phyloP scores from a whole-genome alignment of 768 basidiomycete species.

The Myochromella boudieri region DNA sequence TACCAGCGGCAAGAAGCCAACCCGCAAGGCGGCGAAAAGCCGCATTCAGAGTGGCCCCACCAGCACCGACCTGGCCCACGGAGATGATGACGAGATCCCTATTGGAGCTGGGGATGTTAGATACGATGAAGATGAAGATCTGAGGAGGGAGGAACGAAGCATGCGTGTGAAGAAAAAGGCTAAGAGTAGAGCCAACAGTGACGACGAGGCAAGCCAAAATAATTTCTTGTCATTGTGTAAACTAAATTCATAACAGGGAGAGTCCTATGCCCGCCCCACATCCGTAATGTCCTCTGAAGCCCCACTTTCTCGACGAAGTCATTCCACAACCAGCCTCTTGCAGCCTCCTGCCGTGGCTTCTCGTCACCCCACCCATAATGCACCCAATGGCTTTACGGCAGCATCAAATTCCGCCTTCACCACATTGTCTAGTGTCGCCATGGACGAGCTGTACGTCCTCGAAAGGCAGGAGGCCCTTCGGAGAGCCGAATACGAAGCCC shows the following conservation, averaged over 20 bases:
- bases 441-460: constrained; percentile 87
- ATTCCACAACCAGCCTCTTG: constrained; percentile 19
- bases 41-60: constrained; percentile 5
- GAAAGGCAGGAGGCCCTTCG: constrained; percentile 84
- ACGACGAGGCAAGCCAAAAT: constrained; percentile 75
- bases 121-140: constrained; percentile 9
- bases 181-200: constrained; percentile 74
- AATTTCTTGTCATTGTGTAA: constrained; percentile 8
- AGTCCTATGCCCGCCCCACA: constrained; percentile 61
- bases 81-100: constrained; percentile 8
- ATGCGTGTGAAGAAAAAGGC: constrained; percentile 73
- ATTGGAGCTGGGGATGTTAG: not conserved
- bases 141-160: constrained; percentile 10
- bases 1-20: constrained; percentile 13
- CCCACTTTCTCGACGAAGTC: constrained; percentile 35
- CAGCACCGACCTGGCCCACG: constrained; percentile 2
- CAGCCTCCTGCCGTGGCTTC: constrained; percentile 24
- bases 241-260: constrained; percentile 33
- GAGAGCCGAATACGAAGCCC: constrained; percentile 83
- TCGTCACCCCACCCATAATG: constrained; percentile 21
- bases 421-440: constrained; percentile 73
- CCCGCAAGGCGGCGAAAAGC: constrained; percentile 5
- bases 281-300: constrained; percentile 45
- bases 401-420: constrained; percentile 50
- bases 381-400: constrained; percentile 21